phyloP scores from a whole-genome alignment of 78 protist genomes.

The Dictyostelium brefeldianum region DNA sequence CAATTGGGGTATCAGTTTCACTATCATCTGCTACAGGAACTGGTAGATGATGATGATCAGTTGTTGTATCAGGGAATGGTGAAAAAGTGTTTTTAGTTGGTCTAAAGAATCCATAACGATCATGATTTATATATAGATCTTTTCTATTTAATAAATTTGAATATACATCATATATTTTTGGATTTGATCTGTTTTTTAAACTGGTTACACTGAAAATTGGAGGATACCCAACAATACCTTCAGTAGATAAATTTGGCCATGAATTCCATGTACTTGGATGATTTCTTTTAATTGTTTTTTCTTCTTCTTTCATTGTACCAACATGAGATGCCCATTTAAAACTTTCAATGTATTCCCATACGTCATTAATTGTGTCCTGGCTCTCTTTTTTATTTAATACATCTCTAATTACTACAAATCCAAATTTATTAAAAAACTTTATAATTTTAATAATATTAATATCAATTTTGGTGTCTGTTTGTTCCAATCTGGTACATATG shows the following conservation, averaged over 20 bases:
- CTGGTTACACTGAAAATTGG: conserved; percentile 20
- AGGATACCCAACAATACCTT: conserved; percentile 45
- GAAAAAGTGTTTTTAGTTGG: conserved; percentile 25
- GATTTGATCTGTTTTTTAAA: conserved; percentile 15
- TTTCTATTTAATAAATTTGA: conserved; percentile 22
- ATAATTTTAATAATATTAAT: not conserved
- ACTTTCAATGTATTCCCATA: conserved; percentile 52
- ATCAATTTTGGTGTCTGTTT: not conserved
- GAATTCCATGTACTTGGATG: conserved; percentile 58
- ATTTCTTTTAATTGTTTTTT: conserved; percentile 8
- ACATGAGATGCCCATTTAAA: conserved; percentile 5
- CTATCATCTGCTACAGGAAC: not conserved
- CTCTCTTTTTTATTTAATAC: conserved; percentile 42
- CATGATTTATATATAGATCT: conserved; percentile 78
- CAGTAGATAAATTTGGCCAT: conserved; percentile 29
- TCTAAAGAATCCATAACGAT: conserved; percentile 76
- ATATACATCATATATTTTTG: conserved; percentile 39
- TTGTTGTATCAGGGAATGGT: conserved; percentile 42
- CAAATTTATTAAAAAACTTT: conserved; percentile 70
- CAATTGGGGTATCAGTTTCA: not conserved
- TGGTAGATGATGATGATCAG: not conserved
- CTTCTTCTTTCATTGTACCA: not conserved
- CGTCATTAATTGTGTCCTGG: conserved; percentile 73
- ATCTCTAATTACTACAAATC: conserved; percentile 81
- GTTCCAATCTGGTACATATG: not conserved